Base-by-base conservation (phyloP, 2,329 filamentous ascomycete genomes). In the Xylariaceae sp. region DNA sequence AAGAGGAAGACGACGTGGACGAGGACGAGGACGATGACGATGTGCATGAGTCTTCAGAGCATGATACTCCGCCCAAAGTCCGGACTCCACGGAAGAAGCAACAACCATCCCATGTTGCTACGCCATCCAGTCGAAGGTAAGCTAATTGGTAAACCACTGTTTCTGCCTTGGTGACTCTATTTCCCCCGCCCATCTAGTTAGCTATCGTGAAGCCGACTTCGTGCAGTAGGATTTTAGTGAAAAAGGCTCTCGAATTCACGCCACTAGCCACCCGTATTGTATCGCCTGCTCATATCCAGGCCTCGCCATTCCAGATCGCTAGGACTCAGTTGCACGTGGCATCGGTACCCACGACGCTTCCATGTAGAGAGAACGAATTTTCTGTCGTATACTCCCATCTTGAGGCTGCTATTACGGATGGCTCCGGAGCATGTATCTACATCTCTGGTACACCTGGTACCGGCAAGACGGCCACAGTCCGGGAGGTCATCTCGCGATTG, bases 381-480 rank as follows among this genome's bases (percentile, higher is more conserved):
- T 85, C 87, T 8, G 86, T 90, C 1, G 94, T 99, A 5, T 97
- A 97, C 71, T 90, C 90, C 3, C 91, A 97, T 73, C 86, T 99
- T 39, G 92, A 96, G 71, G 89, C 91, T 6, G 94, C 95, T 55
- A 99, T 99, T 70, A 88, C 88, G 11, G 93, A 96, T 66, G 94
- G 93, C 15, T 90, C 89, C 1, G 95, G 95, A 11, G 90, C 93
- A 35, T 99, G 95, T 73, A 97, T 99, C 71, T 99, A 99, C 75
- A 99, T 99, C 61, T 97, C 94, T 0, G 94, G 94, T n/a, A 97
- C 93, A 0, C 94, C 95, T 0, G 94, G 95, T 6, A 99, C 94
- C 0, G 94, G 94, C 35, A 99, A 99, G 74, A 99, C 94, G 1
- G 94, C 94, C 10, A 99, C 95, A 0, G 94, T 99, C 8, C 88